These are phyloP conservation scores for Vitis riparia DNA, from an alignment of 164 flowering plant species.

Conservation along the genomic window DNA sequence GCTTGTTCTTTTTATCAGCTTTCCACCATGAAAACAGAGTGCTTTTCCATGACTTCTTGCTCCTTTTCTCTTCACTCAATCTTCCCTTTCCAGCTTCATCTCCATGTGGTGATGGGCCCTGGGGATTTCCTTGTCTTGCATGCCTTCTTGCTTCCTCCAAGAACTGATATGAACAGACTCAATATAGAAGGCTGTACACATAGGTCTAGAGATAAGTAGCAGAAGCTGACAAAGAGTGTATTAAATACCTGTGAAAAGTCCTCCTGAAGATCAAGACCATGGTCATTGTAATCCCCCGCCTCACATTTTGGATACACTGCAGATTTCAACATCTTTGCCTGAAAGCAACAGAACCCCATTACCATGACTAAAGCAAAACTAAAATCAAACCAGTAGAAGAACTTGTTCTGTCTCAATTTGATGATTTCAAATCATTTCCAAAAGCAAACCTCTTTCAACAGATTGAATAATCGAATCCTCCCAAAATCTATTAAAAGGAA, in stretches of 20 bases:
- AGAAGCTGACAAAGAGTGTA: not conserved
- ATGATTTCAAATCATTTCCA: too few species aligned
- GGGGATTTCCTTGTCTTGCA: conserved; percentile 8
- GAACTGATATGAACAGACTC: conserved; percentile 31
- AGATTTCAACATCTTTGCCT: conserved; percentile 28
- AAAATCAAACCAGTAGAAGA: not conserved
- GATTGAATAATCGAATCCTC: too few species aligned
- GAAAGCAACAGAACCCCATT: not conserved
- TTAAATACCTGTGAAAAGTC: conserved; percentile 37
- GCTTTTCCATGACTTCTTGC: conserved; percentile 51
- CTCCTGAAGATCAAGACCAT: conserved; percentile 40
- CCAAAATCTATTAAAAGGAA: too few species aligned
- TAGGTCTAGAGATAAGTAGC: not conserved
- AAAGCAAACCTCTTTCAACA: too few species aligned
- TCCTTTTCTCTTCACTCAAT: conserved; percentile 21
- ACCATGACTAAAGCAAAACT: not conserved
- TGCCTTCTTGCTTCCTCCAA: conserved; percentile 53
- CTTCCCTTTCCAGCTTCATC: conserved; percentile 10
- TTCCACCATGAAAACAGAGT: conserved; percentile 53
- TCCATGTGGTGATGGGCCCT: not conserved
- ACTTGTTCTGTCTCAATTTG: too few species aligned
- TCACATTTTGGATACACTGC: conserved; percentile 15
- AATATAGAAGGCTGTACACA: not conserved
- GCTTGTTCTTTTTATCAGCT: conserved; percentile 33
- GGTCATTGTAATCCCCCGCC: conserved; percentile 12